Evolutionary conservation across 805 yeast genomes (phyloP).

Genomic region (Novakomyces olei): DNA sequence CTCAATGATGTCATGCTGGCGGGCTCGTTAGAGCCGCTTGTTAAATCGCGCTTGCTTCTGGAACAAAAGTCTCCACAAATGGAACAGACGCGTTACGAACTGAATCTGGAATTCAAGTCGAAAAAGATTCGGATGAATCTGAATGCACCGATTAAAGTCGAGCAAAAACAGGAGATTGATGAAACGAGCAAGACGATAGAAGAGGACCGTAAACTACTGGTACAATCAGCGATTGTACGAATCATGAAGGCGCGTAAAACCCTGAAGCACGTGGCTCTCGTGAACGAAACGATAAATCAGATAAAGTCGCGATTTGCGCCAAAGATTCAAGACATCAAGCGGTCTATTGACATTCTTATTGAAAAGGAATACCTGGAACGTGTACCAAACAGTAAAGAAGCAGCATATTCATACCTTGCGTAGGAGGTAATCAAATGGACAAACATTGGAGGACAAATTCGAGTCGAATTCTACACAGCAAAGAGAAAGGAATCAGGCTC

Average conservation of each 20-base stretch:
- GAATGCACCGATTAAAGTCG: constrained; percentile 31
- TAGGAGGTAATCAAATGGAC: too few species aligned
- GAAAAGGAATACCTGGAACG: constrained; percentile 73
- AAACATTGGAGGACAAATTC: too few species aligned
- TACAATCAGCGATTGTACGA: constrained; percentile 85
- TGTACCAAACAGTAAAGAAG: constrained; percentile 10
- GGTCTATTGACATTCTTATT: constrained; percentile 61
- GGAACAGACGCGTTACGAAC: too few species aligned
- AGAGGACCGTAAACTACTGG: constrained; percentile 62
- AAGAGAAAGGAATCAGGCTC: too few species aligned
- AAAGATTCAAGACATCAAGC: constrained; percentile 63
- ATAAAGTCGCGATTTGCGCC: constrained; percentile 69
- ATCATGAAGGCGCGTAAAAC: constrained; percentile 86
- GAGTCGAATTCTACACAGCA: too few species aligned
- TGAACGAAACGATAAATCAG: constrained; percentile 74
- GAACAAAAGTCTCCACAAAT: too few species aligned
- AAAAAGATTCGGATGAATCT: constrained; percentile 70
- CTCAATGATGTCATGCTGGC: constrained; percentile 36
- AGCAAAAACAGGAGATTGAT: constrained; percentile 44
- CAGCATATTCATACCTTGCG: constrained; percentile 2
- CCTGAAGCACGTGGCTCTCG: constrained; percentile 54
- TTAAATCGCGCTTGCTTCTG: too few species aligned
- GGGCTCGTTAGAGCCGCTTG: too few species aligned
- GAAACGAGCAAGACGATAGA: constrained; percentile 62
- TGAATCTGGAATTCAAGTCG: constrained; percentile 65